Evolutionary conservation across 805 yeast species (phyloP).

Genomic region (Teunomyces atbi): DNA sequence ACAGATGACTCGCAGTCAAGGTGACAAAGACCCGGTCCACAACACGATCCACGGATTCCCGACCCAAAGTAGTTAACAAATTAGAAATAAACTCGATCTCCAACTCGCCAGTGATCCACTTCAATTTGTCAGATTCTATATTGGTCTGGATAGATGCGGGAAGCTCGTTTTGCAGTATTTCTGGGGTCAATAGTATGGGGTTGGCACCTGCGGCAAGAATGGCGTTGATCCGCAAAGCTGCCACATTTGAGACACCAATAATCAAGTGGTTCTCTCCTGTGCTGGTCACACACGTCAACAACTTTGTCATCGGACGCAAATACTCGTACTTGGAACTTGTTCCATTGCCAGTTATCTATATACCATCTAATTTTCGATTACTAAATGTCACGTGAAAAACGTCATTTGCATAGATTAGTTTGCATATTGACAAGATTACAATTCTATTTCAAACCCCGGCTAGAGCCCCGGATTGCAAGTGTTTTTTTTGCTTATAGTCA

Average conservation of each 20-base stretch:
- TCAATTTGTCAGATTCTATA: slow-evolving; percentile 24
- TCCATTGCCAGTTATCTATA: not conserved
- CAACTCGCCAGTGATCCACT: slow-evolving; percentile 28
- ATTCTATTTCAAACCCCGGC: not conserved
- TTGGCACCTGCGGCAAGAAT: slow-evolving; percentile 55
- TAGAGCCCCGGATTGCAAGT: not conserved
- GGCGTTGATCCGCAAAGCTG: slow-evolving; percentile 46
- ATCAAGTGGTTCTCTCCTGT: slow-evolving; percentile 55
- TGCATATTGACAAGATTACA: not conserved
- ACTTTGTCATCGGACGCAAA: slow-evolving; percentile 11
- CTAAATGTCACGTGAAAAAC: slow-evolving; percentile 16
- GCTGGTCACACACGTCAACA: slow-evolving; percentile 46
- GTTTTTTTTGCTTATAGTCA: too few species aligned
- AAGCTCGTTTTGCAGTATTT: slow-evolving; percentile 9
- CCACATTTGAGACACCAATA: slow-evolving; percentile 50
- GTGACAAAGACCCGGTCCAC: slow-evolving; percentile 79
- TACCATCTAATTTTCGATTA: slow-evolving; percentile 8
- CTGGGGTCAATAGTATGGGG: slow-evolving; percentile 48
- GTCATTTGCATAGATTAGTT: not conserved
- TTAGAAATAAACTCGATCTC: slow-evolving; percentile 31
- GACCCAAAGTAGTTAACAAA: slow-evolving; percentile 52
- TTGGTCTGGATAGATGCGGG: slow-evolving; percentile 24
- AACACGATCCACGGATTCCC: slow-evolving; percentile 56
- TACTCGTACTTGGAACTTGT: not conserved
- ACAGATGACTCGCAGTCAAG: slow-evolving; percentile 28